These are phyloP conservation scores for Agroathelia rolfsii DNA, from an alignment of 1,284 basidiomycete species.

Conservation along the genomic window DNA sequence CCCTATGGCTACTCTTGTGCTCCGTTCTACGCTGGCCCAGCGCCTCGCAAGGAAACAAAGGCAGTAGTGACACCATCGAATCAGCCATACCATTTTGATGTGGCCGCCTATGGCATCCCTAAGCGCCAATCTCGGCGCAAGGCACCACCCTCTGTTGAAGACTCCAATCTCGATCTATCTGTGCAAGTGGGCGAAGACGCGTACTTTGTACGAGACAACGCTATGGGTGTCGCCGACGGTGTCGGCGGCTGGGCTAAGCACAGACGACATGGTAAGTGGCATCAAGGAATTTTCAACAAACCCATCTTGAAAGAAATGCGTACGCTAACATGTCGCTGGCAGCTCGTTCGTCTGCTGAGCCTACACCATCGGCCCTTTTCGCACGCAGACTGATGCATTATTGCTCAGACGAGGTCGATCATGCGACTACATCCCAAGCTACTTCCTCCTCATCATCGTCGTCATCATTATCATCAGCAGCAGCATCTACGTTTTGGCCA, in stretches of 20 bases:
- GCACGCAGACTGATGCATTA: slow-evolving; percentile 83
- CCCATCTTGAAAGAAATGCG: slow-evolving; percentile 1
- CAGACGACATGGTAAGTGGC: slow-evolving; percentile 21
- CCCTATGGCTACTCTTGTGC: slow-evolving; percentile 27
- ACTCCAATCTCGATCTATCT: slow-evolving; percentile 30
- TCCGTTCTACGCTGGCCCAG: slow-evolving; percentile 19
- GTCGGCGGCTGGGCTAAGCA: slow-evolving; percentile 69
- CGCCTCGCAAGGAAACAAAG: slow-evolving; percentile 9
- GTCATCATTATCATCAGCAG: slow-evolving; percentile 7
- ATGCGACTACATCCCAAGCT: slow-evolving; percentile 6
- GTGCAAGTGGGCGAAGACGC: slow-evolving; percentile 81
- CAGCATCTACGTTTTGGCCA: slow-evolving; percentile 7
- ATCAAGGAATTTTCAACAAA: slow-evolving; percentile 13
- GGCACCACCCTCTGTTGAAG: slow-evolving; percentile 1
- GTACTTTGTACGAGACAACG: slow-evolving; percentile 75
- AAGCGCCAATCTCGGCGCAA: slow-evolving; percentile 19
- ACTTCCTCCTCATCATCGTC: slow-evolving; percentile 4
- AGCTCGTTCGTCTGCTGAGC: too few relatives aligned
- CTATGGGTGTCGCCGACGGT: slow-evolving; percentile 83
- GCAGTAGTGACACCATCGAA: slow-evolving; percentile 26
- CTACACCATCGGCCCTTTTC: slow-evolving; percentile 67
- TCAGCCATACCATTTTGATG: slow-evolving; percentile 52
- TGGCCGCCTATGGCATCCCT: slow-evolving; percentile 66
- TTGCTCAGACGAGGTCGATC: slow-evolving; percentile 44
- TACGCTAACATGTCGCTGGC: slow-evolving; percentile 19